Evolutionary conservation across 306 rosid genomes (phyloP), one percentile per base, ranked within the genome.

Genomic region (Cucumis cinereus): DNA sequence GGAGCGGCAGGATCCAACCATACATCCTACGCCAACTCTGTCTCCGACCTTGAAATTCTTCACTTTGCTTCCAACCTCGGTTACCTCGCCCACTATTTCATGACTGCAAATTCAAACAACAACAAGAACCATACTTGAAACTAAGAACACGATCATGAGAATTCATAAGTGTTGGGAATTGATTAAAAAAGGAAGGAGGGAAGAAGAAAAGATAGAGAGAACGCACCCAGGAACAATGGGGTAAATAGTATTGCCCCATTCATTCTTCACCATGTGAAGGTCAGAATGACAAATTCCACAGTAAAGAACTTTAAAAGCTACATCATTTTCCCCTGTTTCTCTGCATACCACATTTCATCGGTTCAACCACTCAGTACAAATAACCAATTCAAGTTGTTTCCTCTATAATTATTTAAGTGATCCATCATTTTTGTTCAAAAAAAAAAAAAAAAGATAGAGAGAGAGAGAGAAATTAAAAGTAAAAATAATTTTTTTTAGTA

Each of bases 251-350:
- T 16, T 30, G 50, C 71, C 55, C 71, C 76, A 56, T 1, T 55
- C 75, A 16, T 64, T 77, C 35, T 73, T 73, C n/a, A 33, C 12
- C 74, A 80, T 41, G 50, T 76, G 80, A 69, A 83, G 78, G 24
- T 83, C 83, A 0, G 83, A 76, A 60, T 82, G 83, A 11, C 82
- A 79, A 16, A 83, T 72, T 6, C 83, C 83, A 69, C 85, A 76
- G 13, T 76, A 75, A 14, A 70, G 24, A 16, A 79, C 63, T 55
- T 76, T 76, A 47, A 75, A 69, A 2, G 78, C 47, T 5, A 82
- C 73, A 6, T 74, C 80, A 5, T 78, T 74, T 45, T 74, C 85
- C 3, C 79, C 82, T 6, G 68, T 82, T 57, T 41, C 80, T 74
- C 85, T 82, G 74, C 66, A 62, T 30, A 57, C 55, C 66, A 58